Percentiles rank a stretch among this genome's conserved stretches.
These are phyloP conservation scores for Coniosporium tulheliwenetii DNA, from an alignment of 2,329 filamentous ascomycete species.

Conservation along the genomic window DNA sequence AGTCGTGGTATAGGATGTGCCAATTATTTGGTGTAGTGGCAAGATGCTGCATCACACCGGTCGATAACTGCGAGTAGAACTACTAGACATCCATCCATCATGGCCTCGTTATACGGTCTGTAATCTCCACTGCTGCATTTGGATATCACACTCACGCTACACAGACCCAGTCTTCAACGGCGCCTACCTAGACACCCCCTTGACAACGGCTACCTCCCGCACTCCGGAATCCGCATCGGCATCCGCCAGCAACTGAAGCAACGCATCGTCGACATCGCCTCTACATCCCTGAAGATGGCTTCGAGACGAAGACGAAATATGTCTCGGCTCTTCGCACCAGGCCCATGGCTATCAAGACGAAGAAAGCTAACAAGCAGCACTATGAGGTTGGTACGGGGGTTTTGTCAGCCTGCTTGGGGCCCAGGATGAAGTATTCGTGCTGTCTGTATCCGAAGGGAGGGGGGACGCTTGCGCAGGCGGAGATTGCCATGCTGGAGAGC, in stretches of 20 bases:
- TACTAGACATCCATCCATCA: no score
- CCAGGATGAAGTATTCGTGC: slow-evolving; percentile 58
- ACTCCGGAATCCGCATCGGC: slow-evolving; percentile 45
- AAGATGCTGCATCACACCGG: no score
- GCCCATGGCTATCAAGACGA: slow-evolving; percentile 55
- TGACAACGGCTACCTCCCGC: slow-evolving; percentile 50
- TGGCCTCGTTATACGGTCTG: no score
- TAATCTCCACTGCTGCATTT: no score
- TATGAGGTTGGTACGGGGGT: slow-evolving; percentile 58
- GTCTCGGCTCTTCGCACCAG: slow-evolving; percentile 40
- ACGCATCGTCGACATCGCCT: slow-evolving; percentile 39
- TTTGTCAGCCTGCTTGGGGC: slow-evolving; percentile 44
- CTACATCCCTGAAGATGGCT: slow-evolving; percentile 37
- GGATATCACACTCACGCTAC: no score
- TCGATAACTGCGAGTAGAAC: no score
- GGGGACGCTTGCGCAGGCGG: slow-evolving; percentile 49
- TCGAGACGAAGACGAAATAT: slow-evolving; percentile 47
- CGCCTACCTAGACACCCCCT: slow-evolving; percentile 33
- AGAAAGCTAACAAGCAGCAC: slow-evolving; percentile 51
- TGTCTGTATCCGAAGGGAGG: slow-evolving; percentile 48
- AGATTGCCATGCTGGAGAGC: slow-evolving; percentile 47
- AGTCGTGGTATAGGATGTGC: no score
- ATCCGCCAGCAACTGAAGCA: slow-evolving; percentile 51
- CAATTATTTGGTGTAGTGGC: no score
- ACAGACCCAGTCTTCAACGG: no score